Evolutionary conservation across 306 rosid species (phyloP), one percentile per base, ranked within the genome.

Genomic region (Cicer cuneatum): DNA sequence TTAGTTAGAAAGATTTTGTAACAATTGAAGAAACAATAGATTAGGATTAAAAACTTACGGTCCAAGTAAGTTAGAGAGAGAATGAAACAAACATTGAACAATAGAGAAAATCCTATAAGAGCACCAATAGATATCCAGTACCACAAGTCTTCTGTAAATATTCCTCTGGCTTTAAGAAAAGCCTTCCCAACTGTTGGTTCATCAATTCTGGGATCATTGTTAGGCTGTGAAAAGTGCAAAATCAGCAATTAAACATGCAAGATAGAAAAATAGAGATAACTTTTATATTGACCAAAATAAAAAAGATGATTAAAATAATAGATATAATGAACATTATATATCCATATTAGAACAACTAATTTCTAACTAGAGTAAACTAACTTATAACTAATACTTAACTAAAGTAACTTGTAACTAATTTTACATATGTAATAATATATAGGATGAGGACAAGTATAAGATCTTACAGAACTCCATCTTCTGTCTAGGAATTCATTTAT

Each of bases 401-500:
- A 19, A 1, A 19, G 21, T 29, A 29, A 24, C 29, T 21, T 21
- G 2, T 2, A 24, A 29, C 4, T 29, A 29, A 29, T 29, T 29
- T 29, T 29, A 29, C 35, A 29, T 29, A n/a, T n/a, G 5, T 29
- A 29, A 29, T 29, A 29, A 29, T 6, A 45, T 39, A 15, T 9
- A 37, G 54, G 42, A 54, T 66, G 40, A 59, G 66, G 41, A 29
- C 35, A 29, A 3, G 5, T 3, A 45, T n/a, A 66, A 70, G 47
- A 66, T 69, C 82, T 84, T 75, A 93, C 97, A 49, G 60, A 12
- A 37, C 84, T 83, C 98, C 98, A 93, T 86, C 98, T 90, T 73
- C 87, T 60, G 66, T 93, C 98, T 0, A 93, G 91, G 77, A 93
- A 93, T 72, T 93, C 98, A 45, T 90, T 90, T 71, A 87, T 87